A percentile compares a stretch with the other conserved stretches of the same genome.
These are phyloP conservation scores for Gastrolobium villosum DNA, from an alignment of 306 rosid genomes.

Conservation along the genomic window DNA sequence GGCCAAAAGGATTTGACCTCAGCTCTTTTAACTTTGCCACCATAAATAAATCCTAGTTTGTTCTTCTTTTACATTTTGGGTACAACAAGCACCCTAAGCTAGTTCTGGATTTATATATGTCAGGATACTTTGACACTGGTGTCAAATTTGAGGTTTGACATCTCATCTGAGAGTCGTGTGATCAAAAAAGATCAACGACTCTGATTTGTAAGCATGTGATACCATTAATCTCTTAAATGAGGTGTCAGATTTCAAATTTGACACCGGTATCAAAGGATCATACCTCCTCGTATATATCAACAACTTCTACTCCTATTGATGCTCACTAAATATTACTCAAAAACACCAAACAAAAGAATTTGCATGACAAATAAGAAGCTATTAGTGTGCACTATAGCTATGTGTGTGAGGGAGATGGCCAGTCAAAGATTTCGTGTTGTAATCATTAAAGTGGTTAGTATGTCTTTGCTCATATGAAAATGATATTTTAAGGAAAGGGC, in stretches of 20 bases:
- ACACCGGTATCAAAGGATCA: too few relatives aligned
- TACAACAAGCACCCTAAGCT: not conserved
- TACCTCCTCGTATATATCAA: too few relatives aligned
- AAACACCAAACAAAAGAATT: not conserved
- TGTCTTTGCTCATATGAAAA: slow-evolving; percentile 84
- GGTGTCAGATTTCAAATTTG: too few relatives aligned
- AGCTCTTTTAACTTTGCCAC: slow-evolving; percentile 38
- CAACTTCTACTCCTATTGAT: not conserved
- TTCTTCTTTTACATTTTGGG: slow-evolving; percentile 5
- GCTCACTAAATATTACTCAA: not conserved
- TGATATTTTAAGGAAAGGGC: slow-evolving; percentile 90
- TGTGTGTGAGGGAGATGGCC: slow-evolving; percentile 46
- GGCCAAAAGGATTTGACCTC: slow-evolving; percentile 54
- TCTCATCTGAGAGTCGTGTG: too few relatives aligned
- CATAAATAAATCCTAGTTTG: slow-evolving; percentile 15
- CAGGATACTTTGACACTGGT: too few relatives aligned
- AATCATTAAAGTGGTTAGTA: slow-evolving; percentile 75
- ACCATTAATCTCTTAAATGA: too few relatives aligned
- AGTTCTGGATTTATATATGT: not conserved
- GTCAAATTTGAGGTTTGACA: too few relatives aligned
- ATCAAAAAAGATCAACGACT: too few relatives aligned
- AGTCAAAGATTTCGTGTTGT: slow-evolving; percentile 88
- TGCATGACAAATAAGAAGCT: too few relatives aligned
- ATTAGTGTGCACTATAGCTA: not conserved
- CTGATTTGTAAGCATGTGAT: too few relatives aligned